Evolutionary conservation across 805 yeast species (phyloP).

Genomic region (Jamesozyma piceae): DNA sequence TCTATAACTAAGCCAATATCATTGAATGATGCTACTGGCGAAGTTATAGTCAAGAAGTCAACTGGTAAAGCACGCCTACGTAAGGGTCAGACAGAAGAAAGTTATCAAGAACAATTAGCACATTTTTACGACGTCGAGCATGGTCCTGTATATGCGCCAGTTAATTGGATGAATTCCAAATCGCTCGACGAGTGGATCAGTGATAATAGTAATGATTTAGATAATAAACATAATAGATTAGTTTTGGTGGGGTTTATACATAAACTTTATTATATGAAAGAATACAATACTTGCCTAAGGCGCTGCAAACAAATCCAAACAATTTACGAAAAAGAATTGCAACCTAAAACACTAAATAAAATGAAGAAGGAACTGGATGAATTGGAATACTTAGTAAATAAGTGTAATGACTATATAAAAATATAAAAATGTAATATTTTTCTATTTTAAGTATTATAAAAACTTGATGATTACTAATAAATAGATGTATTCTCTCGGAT

Average conservation of each 20-base stretch:
- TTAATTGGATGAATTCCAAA: slow-evolving; percentile 17
- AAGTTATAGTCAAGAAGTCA: slow-evolving; percentile 37
- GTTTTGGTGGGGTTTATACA: slow-evolving; percentile 52
- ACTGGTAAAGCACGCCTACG: slow-evolving; percentile 44
- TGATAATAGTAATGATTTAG: slow-evolving; percentile 25
- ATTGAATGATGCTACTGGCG: slow-evolving; percentile 29
- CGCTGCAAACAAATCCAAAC: slow-evolving; percentile 27
- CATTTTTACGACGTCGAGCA: slow-evolving; percentile 35
- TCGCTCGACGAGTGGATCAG: slow-evolving; percentile 1
- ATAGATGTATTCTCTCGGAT: neutral
- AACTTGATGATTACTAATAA: neutral
- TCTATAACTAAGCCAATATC: slow-evolving; percentile 22
- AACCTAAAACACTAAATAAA: slow-evolving; percentile 23
- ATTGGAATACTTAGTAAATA: slow-evolving; percentile 27
- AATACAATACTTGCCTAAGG: slow-evolving; percentile 44
- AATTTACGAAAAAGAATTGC: neutral
- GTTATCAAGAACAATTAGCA: slow-evolving; percentile 41
- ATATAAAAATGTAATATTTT: too few species aligned
- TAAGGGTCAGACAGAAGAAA: slow-evolving; percentile 64
- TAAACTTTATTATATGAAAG: slow-evolving; percentile 46
- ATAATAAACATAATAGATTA: slow-evolving; percentile 47
- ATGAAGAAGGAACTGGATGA: slow-evolving; percentile 45
- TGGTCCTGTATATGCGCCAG: slow-evolving; percentile 53
- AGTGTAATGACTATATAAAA: slow-evolving; percentile 1
- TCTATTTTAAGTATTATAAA: too few species aligned